Base-by-base conservation (phyloP, 1,139 yeast species). In the Suhomyces kunorum region DNA sequence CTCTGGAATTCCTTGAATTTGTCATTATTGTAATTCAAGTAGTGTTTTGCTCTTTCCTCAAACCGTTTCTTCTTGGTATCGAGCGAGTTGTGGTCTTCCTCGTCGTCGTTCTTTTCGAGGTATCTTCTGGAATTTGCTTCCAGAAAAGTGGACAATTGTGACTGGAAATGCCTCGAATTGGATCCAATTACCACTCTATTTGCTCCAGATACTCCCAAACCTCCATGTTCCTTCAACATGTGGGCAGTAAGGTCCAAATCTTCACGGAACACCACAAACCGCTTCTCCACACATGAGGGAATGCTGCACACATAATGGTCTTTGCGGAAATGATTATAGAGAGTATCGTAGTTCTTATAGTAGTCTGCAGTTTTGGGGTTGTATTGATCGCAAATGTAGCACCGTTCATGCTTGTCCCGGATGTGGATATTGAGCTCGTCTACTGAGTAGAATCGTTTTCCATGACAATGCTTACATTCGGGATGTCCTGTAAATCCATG, bases 401-500 rank as follows among this genome's bases (percentile, higher is more conserved):
- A 92, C 51, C 83, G 80, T 59, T 90, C 97, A 61, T 92, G 98
- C 40, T 70, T 69, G 46, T 87, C 87, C 51, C 96, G 73, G 64
- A 92, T 76, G 61, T 92, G 99, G 28, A 82, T 64, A 53, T 79
- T 81, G 51, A 89, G 71, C 58, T 90, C 98, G 57, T 92, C 97
- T 39, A 82, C 89, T 0, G 96, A 88, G 58, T 92, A 92, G 58
- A 87, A 90, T 43, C 95, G 64, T 49, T 70, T 74, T 1, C 81
- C 80, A 4, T 76, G 66, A 62, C 98, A 92, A 59, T 87, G 87
- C 49, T 79, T 80, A 71, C 99, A 92, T 49, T 76, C 74, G 0
- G 98, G 97, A 58, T 92, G 99, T 0, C 98, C 98, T 8, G 65
- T 70, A 59, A 90, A 90, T 3, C 97, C 97, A 14, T 66, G 62